phyloP scores from a whole-genome alignment of 2,329 filamentous ascomycete genomes.

The Ascochyta fabae region DNA sequence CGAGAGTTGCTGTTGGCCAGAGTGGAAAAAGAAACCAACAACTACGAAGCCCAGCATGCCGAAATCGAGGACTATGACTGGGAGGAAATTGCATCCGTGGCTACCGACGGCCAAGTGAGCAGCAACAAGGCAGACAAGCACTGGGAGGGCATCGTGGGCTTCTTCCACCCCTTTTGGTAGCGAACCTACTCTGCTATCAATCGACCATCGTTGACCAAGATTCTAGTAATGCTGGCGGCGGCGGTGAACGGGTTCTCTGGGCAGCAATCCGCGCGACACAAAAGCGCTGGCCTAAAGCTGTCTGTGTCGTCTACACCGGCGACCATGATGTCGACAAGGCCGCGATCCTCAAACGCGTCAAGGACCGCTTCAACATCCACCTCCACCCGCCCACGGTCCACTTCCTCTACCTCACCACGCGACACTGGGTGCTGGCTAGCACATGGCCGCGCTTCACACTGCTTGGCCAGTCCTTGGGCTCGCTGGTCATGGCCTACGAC shows the following conservation, averaged over 20 bases:
- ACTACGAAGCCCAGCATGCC: slow-evolving; percentile 27
- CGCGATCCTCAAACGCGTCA: slow-evolving; percentile 77
- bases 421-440: slow-evolving; percentile 82
- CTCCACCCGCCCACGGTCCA: slow-evolving; percentile 82
- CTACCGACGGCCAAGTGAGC: neutral
- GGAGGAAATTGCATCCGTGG: slow-evolving; percentile 46
- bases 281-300: slow-evolving; percentile 82
- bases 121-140: slow-evolving; percentile 59
- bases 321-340: slow-evolving; percentile 87
- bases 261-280: slow-evolving; percentile 92
- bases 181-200: slow-evolving; percentile 27
- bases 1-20: slow-evolving; percentile 44
- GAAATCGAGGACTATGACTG: slow-evolving; percentile 66
- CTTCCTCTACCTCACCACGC: slow-evolving; percentile 89
- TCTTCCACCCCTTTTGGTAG: slow-evolving; percentile 98
- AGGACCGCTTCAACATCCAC: slow-evolving; percentile 88
- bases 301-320: slow-evolving; percentile 93
- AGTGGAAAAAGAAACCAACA: slow-evolving; percentile 39
- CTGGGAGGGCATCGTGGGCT: slow-evolving; percentile 88
- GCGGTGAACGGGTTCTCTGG: slow-evolving; percentile 95
- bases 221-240: slow-evolving; percentile 87
- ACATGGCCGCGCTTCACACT: slow-evolving; percentile 94
- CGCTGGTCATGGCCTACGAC: slow-evolving; percentile 85
- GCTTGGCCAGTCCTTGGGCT: slow-evolving; percentile 90
- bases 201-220: slow-evolving; percentile 23